Conservation (phyloP, 2,329 filamentous ascomycete genomes). For the Verticillium nonalfalfae region DNA sequence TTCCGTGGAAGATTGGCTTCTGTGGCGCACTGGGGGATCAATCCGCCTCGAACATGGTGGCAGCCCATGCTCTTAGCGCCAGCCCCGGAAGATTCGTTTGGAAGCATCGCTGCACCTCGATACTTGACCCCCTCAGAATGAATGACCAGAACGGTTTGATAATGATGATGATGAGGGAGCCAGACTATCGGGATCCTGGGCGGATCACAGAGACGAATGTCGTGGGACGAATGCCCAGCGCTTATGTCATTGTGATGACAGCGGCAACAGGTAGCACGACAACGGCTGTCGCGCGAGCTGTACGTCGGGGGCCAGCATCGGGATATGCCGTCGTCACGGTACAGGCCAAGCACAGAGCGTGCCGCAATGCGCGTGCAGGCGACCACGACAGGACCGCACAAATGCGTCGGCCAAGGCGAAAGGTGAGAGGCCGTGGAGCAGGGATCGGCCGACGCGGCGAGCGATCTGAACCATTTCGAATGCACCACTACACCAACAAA, state of each 20-base stretch:
- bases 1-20: background rate
- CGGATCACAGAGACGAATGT: background rate
- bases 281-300: too few relatives aligned
- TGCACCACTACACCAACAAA: background rate
- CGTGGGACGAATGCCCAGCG: background rate
- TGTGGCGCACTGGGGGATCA: background rate
- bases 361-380: background rate
- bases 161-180: background rate
- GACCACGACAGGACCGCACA: background rate
- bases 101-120: background rate
- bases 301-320: too few relatives aligned
- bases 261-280: too few relatives aligned
- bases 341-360: background rate
- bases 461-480: background rate
- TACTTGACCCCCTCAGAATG: background rate
- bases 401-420: background rate
- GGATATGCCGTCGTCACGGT: too few relatives aligned
- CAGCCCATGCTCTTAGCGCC: background rate
- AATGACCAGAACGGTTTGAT: background rate
- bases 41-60: background rate
- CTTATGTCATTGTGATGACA: background rate
- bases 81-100: background rate
- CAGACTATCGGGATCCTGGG: background rate
- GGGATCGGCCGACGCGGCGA: background rate
- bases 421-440: background rate